Evolutionary conservation across 306 rosid species (phyloP).

Genomic region (Sindora glabra): DNA sequence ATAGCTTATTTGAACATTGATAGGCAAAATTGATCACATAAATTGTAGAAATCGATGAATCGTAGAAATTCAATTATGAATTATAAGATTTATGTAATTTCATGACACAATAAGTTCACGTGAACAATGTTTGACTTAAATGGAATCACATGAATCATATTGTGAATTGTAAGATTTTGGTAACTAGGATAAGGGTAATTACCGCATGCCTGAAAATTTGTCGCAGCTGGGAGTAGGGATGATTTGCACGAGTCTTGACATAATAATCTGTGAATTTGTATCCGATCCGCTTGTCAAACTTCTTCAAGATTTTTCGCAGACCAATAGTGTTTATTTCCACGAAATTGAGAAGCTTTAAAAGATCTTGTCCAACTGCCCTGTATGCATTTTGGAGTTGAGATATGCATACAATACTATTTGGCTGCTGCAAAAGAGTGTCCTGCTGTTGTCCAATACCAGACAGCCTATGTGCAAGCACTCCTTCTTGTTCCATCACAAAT

Average conservation of each 20-base stretch:
- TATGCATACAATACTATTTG: conserved; percentile 44
- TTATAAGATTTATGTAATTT: too few relatives aligned
- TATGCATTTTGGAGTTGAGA: conserved; percentile 58
- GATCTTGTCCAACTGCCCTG: conserved; percentile 70
- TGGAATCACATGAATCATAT: too few relatives aligned
- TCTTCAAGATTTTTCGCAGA: conserved; percentile 93
- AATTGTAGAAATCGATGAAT: too few relatives aligned
- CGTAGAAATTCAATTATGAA: too few relatives aligned
- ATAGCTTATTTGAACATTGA: too few relatives aligned
- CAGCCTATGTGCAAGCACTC: conserved; percentile 72
- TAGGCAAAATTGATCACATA: too few relatives aligned
- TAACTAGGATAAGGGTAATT: conserved; percentile 21
- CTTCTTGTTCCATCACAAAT: conserved; percentile 91
- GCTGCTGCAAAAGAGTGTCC: conserved; percentile 47
- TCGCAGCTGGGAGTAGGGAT: conserved; percentile 93
- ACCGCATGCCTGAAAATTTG: conserved; percentile 98
- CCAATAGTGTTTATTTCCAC: conserved; percentile 92
- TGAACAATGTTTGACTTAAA: too few relatives aligned
- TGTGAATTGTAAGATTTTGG: too few relatives aligned
- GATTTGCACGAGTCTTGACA: conserved; percentile 93
- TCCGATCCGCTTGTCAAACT: conserved; percentile 83
- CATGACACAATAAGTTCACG: too few relatives aligned
- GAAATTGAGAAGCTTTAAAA: conserved; percentile 74
- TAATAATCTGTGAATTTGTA: conserved; percentile 81
- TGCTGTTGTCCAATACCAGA: conserved; percentile 51